Percentiles rank a stretch among this genome's conserved stretches.
phyloP scores from a whole-genome alignment of 768 basidiomycete species.

The Collybia sordida region DNA sequence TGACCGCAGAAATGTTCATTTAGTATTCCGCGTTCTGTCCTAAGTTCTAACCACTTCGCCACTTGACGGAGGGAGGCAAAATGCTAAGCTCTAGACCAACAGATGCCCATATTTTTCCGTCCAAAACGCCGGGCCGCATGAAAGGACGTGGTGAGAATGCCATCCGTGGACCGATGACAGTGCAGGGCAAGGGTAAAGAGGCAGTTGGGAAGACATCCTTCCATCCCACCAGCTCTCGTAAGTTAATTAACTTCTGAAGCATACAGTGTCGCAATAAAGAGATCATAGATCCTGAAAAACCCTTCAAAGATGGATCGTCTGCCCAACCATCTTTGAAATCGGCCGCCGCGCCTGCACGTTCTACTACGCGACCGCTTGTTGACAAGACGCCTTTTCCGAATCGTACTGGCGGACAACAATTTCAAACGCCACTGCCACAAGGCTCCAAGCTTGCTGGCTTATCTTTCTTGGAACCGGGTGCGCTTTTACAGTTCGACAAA shows the following conservation, averaged over 20 bases:
- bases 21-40: too few relatives aligned
- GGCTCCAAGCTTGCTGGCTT: conserved; percentile 33
- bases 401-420: conserved; percentile 35
- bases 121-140: conserved; percentile 60
- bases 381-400: conserved; percentile 83
- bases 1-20: too few relatives aligned
- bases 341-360: conserved; percentile 18
- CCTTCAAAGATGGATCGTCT: conserved; percentile 14
- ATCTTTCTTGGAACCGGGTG: conserved; percentile 19
- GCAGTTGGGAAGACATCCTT: conserved; percentile 32
- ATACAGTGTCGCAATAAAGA: too few relatives aligned
- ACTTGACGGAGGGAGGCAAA: too few relatives aligned
- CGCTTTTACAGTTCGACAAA: conserved; percentile 19
- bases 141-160: conserved; percentile 51
- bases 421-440: conserved; percentile 34
- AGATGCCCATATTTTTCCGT: conserved; percentile 27
- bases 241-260: conserved; percentile 3
- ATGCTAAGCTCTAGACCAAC: conserved; percentile 42
- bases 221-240: conserved; percentile 31
- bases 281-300: conserved; percentile 9
- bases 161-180: conserved; percentile 33
- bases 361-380: conserved; percentile 48
- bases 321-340: conserved; percentile 21
- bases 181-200: conserved; percentile 47
- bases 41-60: too few relatives aligned